Evolutionary conservation across 2,329 filamentous ascomycete species (phyloP).

Genomic region (Didymella arachidicola): DNA sequence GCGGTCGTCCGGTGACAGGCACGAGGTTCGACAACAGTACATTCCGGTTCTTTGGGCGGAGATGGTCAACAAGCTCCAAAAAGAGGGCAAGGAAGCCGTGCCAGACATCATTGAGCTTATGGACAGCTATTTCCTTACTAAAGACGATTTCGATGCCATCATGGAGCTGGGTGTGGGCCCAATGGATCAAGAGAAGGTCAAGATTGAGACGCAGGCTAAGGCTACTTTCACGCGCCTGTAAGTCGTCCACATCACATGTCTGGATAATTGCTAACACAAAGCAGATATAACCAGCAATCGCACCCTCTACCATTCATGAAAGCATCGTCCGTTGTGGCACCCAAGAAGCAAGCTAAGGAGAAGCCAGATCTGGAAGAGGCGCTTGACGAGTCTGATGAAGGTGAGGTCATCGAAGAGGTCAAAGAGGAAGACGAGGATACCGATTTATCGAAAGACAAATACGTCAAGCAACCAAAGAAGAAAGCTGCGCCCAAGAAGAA

Average conservation of each 20-base stretch:
- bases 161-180: conserved; percentile 88
- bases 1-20: conserved; percentile 84
- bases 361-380: conserved; percentile 95
- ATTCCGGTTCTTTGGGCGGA: conserved; percentile 86
- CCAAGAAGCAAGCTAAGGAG: conserved; percentile 75
- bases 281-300: conserved; percentile 81
- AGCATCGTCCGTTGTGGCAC: conserved; percentile 75
- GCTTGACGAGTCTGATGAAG: conserved; percentile 87
- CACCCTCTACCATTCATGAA: conserved; percentile 98
- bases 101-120: conserved; percentile 88
- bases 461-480: conserved; percentile 89
- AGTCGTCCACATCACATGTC: conserved; percentile 52
- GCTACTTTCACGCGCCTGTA: conserved; percentile 86
- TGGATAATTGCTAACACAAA: conserved; percentile 20
- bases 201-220: conserved; percentile 86
- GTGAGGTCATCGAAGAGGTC: conserved; percentile 53
- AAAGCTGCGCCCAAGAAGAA: conserved; percentile 61
- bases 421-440: conserved; percentile 74
- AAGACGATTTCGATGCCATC: conserved; percentile 93
- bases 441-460: conserved; percentile 95
- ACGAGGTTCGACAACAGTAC: conserved; percentile 95
- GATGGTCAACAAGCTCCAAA: conserved; percentile 75
- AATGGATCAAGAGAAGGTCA: conserved; percentile 77
- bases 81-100: conserved; percentile 82
- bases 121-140: conserved; percentile 95